A percentile compares a stretch with the other conserved stretches of the same genome.
These are phyloP conservation scores for Plasmodium cynomolgi DNA, from an alignment of 169 alveolate genomes.

Conservation along the genomic window DNA sequence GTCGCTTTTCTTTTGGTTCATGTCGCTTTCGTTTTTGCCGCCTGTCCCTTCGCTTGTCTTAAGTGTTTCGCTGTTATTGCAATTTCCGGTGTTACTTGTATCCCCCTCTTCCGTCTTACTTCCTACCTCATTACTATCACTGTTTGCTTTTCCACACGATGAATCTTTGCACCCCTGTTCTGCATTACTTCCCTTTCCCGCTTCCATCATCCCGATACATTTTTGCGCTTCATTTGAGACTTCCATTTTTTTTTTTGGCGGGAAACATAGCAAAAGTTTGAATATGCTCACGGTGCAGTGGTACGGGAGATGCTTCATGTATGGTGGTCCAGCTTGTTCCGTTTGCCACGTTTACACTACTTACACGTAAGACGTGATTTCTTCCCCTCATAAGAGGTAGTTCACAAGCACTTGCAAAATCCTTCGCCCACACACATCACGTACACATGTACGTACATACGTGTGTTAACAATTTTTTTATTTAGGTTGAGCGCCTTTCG, in stretches of 20 bases:
- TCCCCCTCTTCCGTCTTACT: neutral
- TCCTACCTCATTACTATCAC: neutral
- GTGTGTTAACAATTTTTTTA: neutral
- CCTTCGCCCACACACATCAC: neutral
- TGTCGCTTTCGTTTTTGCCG: neutral
- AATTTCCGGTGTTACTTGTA: neutral
- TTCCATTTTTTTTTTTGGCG: constrained; percentile 1
- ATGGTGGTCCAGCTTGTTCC: neutral
- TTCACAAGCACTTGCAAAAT: neutral
- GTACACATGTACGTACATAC: neutral
- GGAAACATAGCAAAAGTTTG: constrained; percentile 3
- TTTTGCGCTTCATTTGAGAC: neutral
- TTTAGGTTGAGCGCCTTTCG: neutral
- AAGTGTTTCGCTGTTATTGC: neutral
- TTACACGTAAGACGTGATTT: neutral
- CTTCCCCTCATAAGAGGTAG: neutral
- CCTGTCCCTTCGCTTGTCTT: neutral
- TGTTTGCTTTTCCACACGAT: neutral
- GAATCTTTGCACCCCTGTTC: neutral
- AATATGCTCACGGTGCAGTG: neutral
- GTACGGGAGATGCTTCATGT: neutral
- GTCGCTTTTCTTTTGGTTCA: neutral
- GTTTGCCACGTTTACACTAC: neutral
- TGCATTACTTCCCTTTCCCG: neutral
- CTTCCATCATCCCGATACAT: neutral